Evolutionary conservation across 2,329 filamentous ascomycete genomes (phyloP).

Genomic region (Botrytis galanthina): DNA sequence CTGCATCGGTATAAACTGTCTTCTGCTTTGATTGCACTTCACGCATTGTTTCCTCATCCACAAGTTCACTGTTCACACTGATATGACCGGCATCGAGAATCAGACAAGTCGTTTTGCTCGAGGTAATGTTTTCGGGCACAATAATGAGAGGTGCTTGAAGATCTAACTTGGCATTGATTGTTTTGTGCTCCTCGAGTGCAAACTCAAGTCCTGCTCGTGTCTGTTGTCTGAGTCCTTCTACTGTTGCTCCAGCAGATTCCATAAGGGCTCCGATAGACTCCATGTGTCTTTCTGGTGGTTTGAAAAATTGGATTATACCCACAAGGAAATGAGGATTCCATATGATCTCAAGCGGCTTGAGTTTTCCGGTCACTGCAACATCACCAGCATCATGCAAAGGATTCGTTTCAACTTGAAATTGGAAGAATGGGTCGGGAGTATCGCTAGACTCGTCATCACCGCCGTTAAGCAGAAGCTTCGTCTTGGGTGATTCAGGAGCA

Average conservation of each 20-base stretch:
- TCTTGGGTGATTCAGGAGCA: slow-evolving; percentile 55
- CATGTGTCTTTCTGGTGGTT: slow-evolving; percentile 95
- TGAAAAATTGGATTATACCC: slow-evolving; percentile 91
- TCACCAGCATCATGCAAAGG: slow-evolving; percentile 91
- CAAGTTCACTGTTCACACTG: slow-evolving; percentile 88
- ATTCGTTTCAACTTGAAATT: slow-evolving; percentile 89
- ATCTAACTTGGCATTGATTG: slow-evolving; percentile 92
- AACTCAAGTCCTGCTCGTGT: slow-evolving; percentile 95
- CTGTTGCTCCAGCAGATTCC: slow-evolving; percentile 92
- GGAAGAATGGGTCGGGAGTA: slow-evolving; percentile 78
- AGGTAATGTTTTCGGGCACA: slow-evolving; percentile 86
- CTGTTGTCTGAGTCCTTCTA: slow-evolving; percentile 91
- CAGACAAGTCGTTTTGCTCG: slow-evolving; percentile 76
- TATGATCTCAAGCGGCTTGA: slow-evolving; percentile 94
- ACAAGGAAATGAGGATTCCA: slow-evolving; percentile 95
- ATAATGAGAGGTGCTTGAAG: slow-evolving; percentile 96
- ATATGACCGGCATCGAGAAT: slow-evolving; percentile 97
- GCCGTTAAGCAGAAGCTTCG: slow-evolving; percentile 38
- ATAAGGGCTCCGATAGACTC: slow-evolving; percentile 95
- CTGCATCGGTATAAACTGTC: slow-evolving; percentile 81
- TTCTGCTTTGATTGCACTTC: slow-evolving; percentile 90
- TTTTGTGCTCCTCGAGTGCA: slow-evolving; percentile 95
- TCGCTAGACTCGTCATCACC: slow-evolving; percentile 42
- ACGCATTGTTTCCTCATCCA: slow-evolving; percentile 84
- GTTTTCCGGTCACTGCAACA: slow-evolving; percentile 81